Conservation (phyloP, 2,329 filamentous ascomycete species). For the Penicillium sp. region DNA sequence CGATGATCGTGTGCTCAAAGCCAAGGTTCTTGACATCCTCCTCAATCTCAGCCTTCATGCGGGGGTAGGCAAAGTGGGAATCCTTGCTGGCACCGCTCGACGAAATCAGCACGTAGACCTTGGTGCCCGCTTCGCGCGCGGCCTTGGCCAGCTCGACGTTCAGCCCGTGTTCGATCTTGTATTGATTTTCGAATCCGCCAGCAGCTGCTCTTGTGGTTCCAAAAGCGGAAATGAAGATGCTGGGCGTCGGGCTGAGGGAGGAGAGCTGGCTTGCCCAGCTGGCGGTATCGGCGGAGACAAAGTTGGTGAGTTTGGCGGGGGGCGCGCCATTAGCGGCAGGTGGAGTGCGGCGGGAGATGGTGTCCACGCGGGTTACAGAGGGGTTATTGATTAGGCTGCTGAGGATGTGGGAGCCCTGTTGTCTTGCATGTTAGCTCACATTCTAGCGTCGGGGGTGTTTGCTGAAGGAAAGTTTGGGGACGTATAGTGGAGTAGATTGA, state of each 20-base stretch:
- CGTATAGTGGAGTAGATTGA: neutral
- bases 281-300: constrained; percentile 65
- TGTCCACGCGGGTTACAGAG: constrained; percentile 42
- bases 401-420: constrained; percentile 72
- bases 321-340: constrained; percentile 46
- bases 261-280: constrained; percentile 66
- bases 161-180: constrained; percentile 83
- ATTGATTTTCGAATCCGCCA: constrained; percentile 74
- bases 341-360: constrained; percentile 48
- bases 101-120: constrained; percentile 76
- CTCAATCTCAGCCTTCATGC: constrained; percentile 88
- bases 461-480: neutral
- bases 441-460: constrained; percentile 2
- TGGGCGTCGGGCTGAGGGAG: constrained; percentile 55
- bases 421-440: constrained; percentile 30
- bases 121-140: constrained; percentile 69
- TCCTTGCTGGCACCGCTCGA: constrained; percentile 53
- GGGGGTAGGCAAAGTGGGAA: constrained; percentile 55
- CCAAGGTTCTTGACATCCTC: constrained; percentile 68
- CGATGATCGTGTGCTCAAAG: constrained; percentile 75
- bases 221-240: constrained; percentile 71
- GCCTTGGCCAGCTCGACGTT: constrained; percentile 75
- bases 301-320: constrained; percentile 62
- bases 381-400: constrained; percentile 46
- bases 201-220: constrained; percentile 76